Percentiles rank a stretch among this genome's conserved stretches.
Conservation (phyloP, 495 filamentous ascomycete genomes). For the Daldinia vernicosa region DNA sequence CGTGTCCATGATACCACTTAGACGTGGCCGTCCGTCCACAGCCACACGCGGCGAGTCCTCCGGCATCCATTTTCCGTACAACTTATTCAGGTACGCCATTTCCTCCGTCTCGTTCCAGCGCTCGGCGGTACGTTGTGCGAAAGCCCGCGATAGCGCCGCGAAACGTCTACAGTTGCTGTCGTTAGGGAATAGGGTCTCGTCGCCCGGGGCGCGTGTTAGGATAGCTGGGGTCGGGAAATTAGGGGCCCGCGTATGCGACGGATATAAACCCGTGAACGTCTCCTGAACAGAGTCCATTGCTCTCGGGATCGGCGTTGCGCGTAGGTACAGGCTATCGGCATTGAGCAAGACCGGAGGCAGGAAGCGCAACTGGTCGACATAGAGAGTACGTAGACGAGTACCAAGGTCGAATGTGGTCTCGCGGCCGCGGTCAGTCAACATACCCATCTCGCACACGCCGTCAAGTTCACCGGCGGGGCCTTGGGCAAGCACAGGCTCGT, state of each 20-base stretch:
- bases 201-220: constrained; percentile 71
- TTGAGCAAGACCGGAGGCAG: constrained; percentile 73
- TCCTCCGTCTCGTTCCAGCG: constrained; percentile 85
- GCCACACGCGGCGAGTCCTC: constrained; percentile 70
- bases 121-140: constrained; percentile 81
- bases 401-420: constrained; percentile 86
- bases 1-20: constrained; percentile 93
- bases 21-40: constrained; percentile 82
- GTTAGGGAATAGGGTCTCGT: constrained; percentile 95
- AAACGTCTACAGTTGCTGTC: constrained; percentile 86
- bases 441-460: constrained; percentile 81
- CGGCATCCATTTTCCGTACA: constrained; percentile 87
- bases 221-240: constrained; percentile 76
- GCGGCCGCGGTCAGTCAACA: constrained; percentile 87
- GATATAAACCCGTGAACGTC: constrained; percentile 89
- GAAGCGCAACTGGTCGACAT: constrained; percentile 87
- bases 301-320: constrained; percentile 83
- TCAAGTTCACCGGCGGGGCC: constrained; percentile 77
- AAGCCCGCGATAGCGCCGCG: constrained; percentile 78
- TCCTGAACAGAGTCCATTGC: constrained; percentile 91
- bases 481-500: constrained; percentile 71
- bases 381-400: constrained; percentile 78
- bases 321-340: constrained; percentile 80
- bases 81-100: constrained; percentile 81
- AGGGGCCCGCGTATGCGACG: constrained; percentile 66